phyloP scores from a whole-genome alignment of 768 basidiomycete genomes.

The Tricholoma bakamatsutake region DNA sequence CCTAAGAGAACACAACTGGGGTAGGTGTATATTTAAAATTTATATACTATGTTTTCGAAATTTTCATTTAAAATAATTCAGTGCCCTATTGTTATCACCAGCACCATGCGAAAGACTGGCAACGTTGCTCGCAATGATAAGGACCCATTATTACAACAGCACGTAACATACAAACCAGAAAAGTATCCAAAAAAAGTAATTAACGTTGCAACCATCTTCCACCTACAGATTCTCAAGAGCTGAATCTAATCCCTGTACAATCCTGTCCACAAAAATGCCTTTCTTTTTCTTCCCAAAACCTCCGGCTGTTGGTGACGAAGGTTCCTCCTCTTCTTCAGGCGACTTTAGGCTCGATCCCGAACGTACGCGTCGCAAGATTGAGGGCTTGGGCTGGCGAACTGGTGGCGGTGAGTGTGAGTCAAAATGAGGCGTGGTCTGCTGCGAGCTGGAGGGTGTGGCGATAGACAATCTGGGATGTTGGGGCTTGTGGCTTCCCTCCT shows the following conservation, averaged over 20 bases:
- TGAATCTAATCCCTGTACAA: conserved; percentile 32
- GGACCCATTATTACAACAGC: neutral
- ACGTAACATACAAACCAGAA: neutral
- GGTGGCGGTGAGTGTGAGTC: conserved; percentile 5
- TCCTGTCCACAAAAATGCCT: conserved; percentile 27
- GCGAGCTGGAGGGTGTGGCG: conserved; percentile 15
- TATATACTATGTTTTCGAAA: too few species aligned
- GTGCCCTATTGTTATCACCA: too few species aligned
- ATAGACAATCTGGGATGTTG: conserved; percentile 28
- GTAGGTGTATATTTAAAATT: too few species aligned
- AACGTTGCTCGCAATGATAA: too few species aligned
- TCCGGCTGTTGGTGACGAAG: conserved; percentile 2
- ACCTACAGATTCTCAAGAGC: conserved; percentile 36
- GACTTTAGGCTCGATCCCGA: conserved; percentile 28
- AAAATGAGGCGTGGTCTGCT: conserved; percentile 1
- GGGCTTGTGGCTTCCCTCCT: conserved; percentile 10
- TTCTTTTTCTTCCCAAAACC: conserved; percentile 23
- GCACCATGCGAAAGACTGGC: too few species aligned
- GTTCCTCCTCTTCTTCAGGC: conserved; percentile 3
- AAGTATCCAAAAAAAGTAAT: too few species aligned
- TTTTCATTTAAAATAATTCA: too few species aligned
- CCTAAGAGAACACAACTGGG: too few species aligned
- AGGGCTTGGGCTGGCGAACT: conserved; percentile 7
- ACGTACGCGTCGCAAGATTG: conserved; percentile 25
- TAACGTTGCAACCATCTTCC: conserved; percentile 8